Evolutionary conservation across 257 asterid species (phyloP).

Genomic region (Prunella vulgaris): DNA sequence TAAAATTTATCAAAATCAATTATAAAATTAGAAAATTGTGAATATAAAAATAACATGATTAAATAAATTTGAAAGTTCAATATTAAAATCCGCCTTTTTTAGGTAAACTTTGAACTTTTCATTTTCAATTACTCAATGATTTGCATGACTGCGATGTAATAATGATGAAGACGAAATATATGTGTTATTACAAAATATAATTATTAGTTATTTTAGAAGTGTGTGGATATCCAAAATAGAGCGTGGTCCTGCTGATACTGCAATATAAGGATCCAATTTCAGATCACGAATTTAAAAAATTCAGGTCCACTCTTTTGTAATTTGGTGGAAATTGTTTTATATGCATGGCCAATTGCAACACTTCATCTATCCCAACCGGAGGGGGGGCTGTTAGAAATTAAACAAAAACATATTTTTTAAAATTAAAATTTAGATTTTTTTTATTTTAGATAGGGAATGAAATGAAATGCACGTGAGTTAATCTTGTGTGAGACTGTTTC

Average conservation of each 20-base stretch:
- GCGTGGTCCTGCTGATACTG: constrained; percentile 14
- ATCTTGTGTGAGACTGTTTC: too few species aligned
- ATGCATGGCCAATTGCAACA: not conserved
- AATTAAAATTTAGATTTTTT: too few species aligned
- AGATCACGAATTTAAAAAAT: constrained; percentile 18
- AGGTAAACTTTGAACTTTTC: not conserved
- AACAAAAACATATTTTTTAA: too few species aligned
- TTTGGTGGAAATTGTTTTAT: constrained; percentile 21
- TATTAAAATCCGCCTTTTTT: too few species aligned
- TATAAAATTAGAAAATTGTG: too few species aligned
- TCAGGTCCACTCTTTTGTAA: constrained; percentile 27
- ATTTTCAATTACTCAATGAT: not conserved
- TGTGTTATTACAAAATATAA: not conserved
- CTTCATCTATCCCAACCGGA: too few species aligned
- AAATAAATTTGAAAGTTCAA: too few species aligned
- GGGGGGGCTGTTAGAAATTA: too few species aligned
- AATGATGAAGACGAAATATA: not conserved
- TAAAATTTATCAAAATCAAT: too few species aligned
- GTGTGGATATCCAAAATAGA: not conserved
- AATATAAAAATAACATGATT: too few species aligned
- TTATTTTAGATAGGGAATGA: too few species aligned
- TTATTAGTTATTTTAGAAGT: not conserved
- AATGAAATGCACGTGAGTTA: too few species aligned
- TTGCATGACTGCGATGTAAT: not conserved
- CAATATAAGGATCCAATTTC: not conserved